A percentile compares a stretch with the other conserved stretches of the same genome.
Conservation (phyloP, 805 yeast species). For the Saturnispora kantuleensis region DNA sequence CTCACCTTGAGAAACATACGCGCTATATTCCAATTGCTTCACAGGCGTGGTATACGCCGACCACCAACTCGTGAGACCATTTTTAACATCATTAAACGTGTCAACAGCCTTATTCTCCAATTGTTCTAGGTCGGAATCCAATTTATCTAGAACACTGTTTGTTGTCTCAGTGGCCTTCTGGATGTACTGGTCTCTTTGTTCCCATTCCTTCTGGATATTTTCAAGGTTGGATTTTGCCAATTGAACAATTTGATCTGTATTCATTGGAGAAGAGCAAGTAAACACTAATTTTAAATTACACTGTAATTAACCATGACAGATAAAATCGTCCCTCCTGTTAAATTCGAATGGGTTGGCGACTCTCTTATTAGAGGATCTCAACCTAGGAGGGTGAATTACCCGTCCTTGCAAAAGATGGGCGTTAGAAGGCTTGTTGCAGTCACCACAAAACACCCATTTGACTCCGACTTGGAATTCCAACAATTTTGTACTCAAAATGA, state of each 20-base stretch:
- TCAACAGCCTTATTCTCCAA: conserved; percentile 4
- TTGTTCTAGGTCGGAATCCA: conserved; percentile 5
- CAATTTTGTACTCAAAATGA: conserved; percentile 42
- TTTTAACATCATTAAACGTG: conserved; percentile 1
- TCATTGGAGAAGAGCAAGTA: background rate
- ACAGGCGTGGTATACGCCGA: background rate
- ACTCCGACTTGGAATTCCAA: conserved; percentile 36
- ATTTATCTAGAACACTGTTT: background rate
- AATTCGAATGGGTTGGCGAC: conserved; percentile 64
- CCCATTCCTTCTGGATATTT: conserved; percentile 1
- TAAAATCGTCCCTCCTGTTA: conserved; percentile 58
- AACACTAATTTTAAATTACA: background rate
- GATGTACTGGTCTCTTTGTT: background rate
- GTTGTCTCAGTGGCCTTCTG: background rate
- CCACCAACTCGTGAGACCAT: conserved; percentile 1
- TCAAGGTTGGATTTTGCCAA: conserved; percentile 5
- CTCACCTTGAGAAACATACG: background rate
- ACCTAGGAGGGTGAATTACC: conserved; percentile 66
- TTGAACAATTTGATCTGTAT: background rate
- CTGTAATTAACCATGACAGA: background rate
- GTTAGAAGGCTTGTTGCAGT: conserved; percentile 68
- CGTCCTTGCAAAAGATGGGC: conserved; percentile 54
- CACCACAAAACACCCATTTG: conserved; percentile 64
- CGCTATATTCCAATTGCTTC: background rate
- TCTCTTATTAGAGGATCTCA: conserved; percentile 75